phyloP scores from a whole-genome alignment of 163 green algal genomes.

The Scenedesmus sp. region DNA sequence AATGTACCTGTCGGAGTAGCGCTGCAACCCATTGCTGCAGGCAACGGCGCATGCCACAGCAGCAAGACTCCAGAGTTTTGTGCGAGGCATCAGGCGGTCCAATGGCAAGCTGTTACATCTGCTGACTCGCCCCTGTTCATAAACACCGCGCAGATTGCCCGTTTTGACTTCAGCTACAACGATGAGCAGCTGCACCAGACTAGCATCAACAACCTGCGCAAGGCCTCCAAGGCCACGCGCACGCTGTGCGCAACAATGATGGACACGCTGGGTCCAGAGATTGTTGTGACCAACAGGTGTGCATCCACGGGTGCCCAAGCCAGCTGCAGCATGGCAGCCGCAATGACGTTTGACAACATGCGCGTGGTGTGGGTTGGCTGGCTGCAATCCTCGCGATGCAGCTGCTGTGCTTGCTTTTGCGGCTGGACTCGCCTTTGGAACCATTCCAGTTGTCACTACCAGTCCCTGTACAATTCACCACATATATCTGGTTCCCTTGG shows the following conservation, averaged over 20 bases:
- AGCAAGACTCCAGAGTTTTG: not conserved
- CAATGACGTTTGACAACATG: not conserved
- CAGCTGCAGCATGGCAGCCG: not conserved
- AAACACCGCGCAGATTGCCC: slow-evolving; percentile 59
- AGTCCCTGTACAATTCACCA: too few relatives aligned
- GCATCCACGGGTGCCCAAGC: not conserved
- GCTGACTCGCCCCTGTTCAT: not conserved
- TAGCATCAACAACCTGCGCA: slow-evolving; percentile 80
- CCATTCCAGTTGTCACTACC: too few relatives aligned
- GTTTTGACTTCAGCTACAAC: slow-evolving; percentile 65
- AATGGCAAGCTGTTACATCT: too few relatives aligned
- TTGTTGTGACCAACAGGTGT: slow-evolving; percentile 65
- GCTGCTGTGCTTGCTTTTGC: not conserved
- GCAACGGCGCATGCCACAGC: not conserved
- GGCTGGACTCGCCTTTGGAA: not conserved
- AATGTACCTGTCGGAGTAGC: not conserved
- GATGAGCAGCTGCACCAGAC: slow-evolving; percentile 75
- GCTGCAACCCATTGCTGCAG: not conserved
- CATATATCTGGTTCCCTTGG: too few relatives aligned
- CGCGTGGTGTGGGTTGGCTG: too few relatives aligned
- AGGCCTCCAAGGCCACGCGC: slow-evolving; percentile 57
- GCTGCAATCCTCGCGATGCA: not conserved
- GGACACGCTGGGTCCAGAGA: slow-evolving; percentile 62
- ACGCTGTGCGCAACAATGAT: slow-evolving; percentile 65
- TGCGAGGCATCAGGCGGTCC: too few relatives aligned